Evolutionary conservation across 805 yeast species (phyloP).

Genomic region (Peterozyma xylosa): DNA sequence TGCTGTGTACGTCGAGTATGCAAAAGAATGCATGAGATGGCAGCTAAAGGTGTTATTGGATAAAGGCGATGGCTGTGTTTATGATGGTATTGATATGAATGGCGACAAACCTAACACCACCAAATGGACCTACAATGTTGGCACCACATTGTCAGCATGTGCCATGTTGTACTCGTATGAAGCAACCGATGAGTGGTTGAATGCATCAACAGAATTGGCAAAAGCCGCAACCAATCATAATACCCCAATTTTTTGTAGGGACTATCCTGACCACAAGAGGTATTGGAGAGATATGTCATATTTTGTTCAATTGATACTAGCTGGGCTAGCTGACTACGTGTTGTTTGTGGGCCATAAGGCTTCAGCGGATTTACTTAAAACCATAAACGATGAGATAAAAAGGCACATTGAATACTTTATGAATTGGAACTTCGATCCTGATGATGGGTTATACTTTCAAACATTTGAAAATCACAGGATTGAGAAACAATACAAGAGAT

Average conservation of each 20-base stretch:
- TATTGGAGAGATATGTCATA: slow-evolving; percentile 60
- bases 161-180: slow-evolving; percentile 43
- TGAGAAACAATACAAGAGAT: slow-evolving; percentile 39
- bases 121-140: slow-evolving; percentile 65
- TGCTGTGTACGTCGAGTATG: slow-evolving; percentile 43
- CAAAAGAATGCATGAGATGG: slow-evolving; percentile 55
- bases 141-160: slow-evolving; percentile 53
- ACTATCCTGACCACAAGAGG: slow-evolving; percentile 42
- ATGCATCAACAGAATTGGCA: slow-evolving; percentile 40
- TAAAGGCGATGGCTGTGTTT: slow-evolving; percentile 43
- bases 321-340: slow-evolving; percentile 62
- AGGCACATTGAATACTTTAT: slow-evolving; percentile 52
- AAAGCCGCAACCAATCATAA: slow-evolving; percentile 51
- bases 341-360: slow-evolving; percentile 35
- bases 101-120: slow-evolving; percentile 34
- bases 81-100: slow-evolving; percentile 52
- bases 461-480: slow-evolving; percentile 51
- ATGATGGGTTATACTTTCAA: slow-evolving; percentile 53
- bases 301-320: slow-evolving; percentile 57
- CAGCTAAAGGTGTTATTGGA: slow-evolving; percentile 44
- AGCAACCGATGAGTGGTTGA: slow-evolving; percentile 40
- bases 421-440: slow-evolving; percentile 47
- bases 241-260: slow-evolving; percentile 56
- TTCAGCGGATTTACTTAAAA: slow-evolving; percentile 23
- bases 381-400: slow-evolving; percentile 31